Evolutionary conservation across 23 red algal genomes (phyloP), one percentile per base, ranked within the genome.

Genomic region (Chondrus crispus): DNA sequence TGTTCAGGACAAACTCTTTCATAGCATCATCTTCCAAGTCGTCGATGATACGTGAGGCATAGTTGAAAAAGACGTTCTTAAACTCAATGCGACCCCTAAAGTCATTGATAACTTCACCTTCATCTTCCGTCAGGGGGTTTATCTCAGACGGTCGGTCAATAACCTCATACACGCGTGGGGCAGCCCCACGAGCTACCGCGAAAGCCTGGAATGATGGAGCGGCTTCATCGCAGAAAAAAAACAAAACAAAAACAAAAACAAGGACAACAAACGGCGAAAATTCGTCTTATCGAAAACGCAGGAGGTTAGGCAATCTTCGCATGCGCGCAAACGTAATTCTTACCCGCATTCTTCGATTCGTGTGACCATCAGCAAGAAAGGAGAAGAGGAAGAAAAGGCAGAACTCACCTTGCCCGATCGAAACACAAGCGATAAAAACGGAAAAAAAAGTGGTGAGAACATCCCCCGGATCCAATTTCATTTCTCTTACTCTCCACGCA

Each of bases 391-490:
- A 66, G 19, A 62, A 28, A 22, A 38, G n/a, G 54, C 33, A 62
- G 22, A 41, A 13, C 20, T 81, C 68, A 83, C 88, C 74, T 88
- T 99, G 97, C 32, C 97, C 97, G 62, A 99, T 85, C 22, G 91
- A 93, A 66, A 99, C 88, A 22, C 80, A 93, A 5, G 94, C 97
- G 49, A 99, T 95, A 41, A 99, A 68, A 2, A 95, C 93, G 2
- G 93, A 94, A 62, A 99, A 99, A 69, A 99, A 99, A 53, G 86
- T 93, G 43, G 84, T 93, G 20, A 99, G 87, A 82, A 99, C 81
- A 51, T 92, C 90, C 18, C 87, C 94, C 5, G 82, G 48, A 0
- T 83, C 68, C 12, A 96, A 62, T 18, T 50, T 54, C 2, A 70
- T 82, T 3, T 69, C 46, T 7, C 84, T 70, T 38, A 99, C 91